Evolutionary conservation across 345 rosid species (phyloP).

Genomic region (Citrus mangshanensis): DNA sequence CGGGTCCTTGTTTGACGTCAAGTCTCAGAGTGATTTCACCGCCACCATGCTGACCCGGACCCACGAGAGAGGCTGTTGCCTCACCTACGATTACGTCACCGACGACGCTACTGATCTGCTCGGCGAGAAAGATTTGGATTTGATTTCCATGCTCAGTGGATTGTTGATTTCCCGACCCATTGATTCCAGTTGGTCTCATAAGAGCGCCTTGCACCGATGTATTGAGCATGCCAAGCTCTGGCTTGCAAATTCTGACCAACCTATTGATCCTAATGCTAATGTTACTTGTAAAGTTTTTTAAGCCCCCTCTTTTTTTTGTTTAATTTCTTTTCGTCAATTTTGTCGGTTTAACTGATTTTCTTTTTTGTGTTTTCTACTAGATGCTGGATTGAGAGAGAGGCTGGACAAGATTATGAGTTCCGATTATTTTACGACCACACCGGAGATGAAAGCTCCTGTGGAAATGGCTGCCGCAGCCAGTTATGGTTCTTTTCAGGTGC

Average conservation of each 20-base stretch:
- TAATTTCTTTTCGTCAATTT: background rate
- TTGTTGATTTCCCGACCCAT: slow-evolving; percentile 73
- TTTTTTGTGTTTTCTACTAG: slow-evolving; percentile 28
- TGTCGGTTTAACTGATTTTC: background rate
- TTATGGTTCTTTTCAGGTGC: slow-evolving; percentile 60
- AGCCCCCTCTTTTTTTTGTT: background rate
- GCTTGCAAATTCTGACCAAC: slow-evolving; percentile 63
- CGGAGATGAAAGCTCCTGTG: slow-evolving; percentile 82
- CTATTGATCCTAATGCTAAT: slow-evolving; percentile 47
- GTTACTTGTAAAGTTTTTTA: slow-evolving; percentile 50
- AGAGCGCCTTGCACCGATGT: slow-evolving; percentile 72
- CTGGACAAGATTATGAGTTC: slow-evolving; percentile 83
- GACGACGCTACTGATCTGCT: slow-evolving; percentile 93
- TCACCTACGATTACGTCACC: slow-evolving; percentile 84
- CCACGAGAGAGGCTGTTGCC: slow-evolving; percentile 86
- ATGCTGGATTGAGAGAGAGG: slow-evolving; percentile 71
- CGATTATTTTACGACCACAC: slow-evolving; percentile 73
- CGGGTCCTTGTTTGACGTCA: slow-evolving; percentile 78
- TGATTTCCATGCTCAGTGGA: slow-evolving; percentile 59
- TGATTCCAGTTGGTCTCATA: slow-evolving; percentile 73
- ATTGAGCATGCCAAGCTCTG: slow-evolving; percentile 71
- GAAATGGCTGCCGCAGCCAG: slow-evolving; percentile 76
- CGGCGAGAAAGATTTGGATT: slow-evolving; percentile 76
- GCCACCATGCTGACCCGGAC: slow-evolving; percentile 78
- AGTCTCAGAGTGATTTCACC: slow-evolving; percentile 71